Conservation (phyloP, 1,284 basidiomycete species). For the Moesziomyces globuligerus region DNA sequence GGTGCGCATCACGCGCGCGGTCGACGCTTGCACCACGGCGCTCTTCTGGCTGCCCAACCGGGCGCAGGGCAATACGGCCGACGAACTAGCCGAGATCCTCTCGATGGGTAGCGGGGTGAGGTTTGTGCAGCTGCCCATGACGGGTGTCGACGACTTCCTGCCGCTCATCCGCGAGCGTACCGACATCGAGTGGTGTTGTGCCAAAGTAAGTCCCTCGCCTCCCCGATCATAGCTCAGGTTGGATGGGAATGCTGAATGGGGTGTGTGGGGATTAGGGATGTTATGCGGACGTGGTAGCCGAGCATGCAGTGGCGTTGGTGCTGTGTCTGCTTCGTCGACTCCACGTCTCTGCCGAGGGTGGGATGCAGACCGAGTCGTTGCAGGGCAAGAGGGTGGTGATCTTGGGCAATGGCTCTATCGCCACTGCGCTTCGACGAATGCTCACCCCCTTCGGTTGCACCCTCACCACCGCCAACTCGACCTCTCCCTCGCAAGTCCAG, state of each 20-base stretch:
- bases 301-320: conserved; percentile 47
- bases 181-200: conserved; percentile 41
- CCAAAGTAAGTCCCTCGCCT: conserved; percentile 33
- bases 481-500: conserved; percentile 3
- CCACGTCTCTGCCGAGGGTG: not conserved
- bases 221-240: not conserved
- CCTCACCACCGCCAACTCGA: conserved; percentile 4
- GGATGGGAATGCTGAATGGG: not conserved
- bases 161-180: conserved; percentile 12
- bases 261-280: conserved; percentile 18
- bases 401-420: conserved; percentile 48
- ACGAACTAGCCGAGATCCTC: not conserved
- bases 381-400: conserved; percentile 21
- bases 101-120: not conserved
- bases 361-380: conserved; percentile 7
- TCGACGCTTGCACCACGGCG: not conserved
- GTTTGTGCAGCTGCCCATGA: conserved; percentile 56
- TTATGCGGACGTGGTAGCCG: conserved; percentile 45
- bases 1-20: not conserved
- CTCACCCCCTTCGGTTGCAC: conserved; percentile 32
- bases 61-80: conserved; percentile 9
- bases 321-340: conserved; percentile 25
- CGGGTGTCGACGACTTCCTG: conserved; percentile 46
- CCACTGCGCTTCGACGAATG: conserved; percentile 1
- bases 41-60: conserved; percentile 29